Evolutionary conservation across 2,329 filamentous ascomycete species (phyloP).

Genomic region (Pyricularia pennisetigena): DNA sequence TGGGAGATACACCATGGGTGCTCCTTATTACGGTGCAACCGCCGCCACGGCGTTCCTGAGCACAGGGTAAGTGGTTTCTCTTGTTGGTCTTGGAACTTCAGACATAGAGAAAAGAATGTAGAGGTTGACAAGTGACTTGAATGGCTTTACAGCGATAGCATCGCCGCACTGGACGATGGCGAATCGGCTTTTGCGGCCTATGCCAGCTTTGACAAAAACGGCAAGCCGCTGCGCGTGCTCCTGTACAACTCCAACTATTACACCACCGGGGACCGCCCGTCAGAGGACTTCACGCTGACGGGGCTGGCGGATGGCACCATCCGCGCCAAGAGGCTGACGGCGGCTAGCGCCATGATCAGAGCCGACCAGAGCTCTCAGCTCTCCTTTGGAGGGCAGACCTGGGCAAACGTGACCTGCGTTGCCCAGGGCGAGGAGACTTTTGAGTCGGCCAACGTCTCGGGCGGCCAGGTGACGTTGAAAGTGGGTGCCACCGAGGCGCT

Average conservation of each 20-base stretch:
- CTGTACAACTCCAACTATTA: conserved; percentile 37
- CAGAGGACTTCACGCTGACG: conserved; percentile 28
- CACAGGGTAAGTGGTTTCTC: not conserved
- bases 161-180: conserved; percentile 35
- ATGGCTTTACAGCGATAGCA: conserved; percentile 17
- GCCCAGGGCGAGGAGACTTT: conserved; percentile 27
- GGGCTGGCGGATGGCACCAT: conserved; percentile 25
- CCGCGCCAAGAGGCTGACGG: conserved; percentile 33
- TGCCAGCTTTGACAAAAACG: conserved; percentile 28
- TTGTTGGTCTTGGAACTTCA: not conserved
- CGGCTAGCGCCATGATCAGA: conserved; percentile 29
- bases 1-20: conserved; percentile 35
- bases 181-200: conserved; percentile 32
- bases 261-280: conserved; percentile 19
- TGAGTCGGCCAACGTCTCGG: conserved; percentile 22
- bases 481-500: conserved; percentile 36
- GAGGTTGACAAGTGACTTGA: not conserved
- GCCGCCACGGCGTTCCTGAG: conserved; percentile 31
- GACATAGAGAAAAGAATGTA: not conserved
- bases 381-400: conserved; percentile 34
- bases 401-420: conserved; percentile 33
- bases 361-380: conserved; percentile 31
- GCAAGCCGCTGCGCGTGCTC: conserved; percentile 25
- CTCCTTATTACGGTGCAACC: conserved; percentile 42
- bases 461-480: conserved; percentile 27